Evolutionary conservation across 371 early-diverging fungal genomes (phyloP).

Genomic region (Apophysomyces elegans): DNA sequence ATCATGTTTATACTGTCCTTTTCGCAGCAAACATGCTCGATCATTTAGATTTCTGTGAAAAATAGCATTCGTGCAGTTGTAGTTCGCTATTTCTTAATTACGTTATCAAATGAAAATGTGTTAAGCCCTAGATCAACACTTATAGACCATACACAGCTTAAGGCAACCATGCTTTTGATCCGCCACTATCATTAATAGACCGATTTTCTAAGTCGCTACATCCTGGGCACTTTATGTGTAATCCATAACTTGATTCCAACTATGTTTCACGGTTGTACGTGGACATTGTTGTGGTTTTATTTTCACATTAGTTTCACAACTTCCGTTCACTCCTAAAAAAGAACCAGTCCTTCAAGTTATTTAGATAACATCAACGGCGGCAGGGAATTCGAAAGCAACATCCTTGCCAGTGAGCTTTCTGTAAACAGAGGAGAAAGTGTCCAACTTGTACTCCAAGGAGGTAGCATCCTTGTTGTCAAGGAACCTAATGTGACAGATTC

Average conservation of each 20-base stretch:
- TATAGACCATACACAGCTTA: too few relatives aligned
- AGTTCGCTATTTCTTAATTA: too few relatives aligned
- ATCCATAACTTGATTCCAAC: too few relatives aligned
- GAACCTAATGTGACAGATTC: slow-evolving; percentile 56
- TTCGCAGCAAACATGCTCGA: not conserved
- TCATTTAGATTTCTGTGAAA: too few relatives aligned
- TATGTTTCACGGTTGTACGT: not conserved
- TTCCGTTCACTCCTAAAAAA: slow-evolving; percentile 7
- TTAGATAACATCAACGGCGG: slow-evolving; percentile 41
- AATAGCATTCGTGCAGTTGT: too few relatives aligned
- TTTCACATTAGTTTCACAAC: not conserved
- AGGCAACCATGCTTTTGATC: too few relatives aligned
- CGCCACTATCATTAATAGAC: too few relatives aligned
- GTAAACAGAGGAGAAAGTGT: slow-evolving; percentile 96
- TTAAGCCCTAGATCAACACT: too few relatives aligned
- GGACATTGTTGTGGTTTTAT: not conserved
- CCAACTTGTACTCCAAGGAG: slow-evolving; percentile 97
- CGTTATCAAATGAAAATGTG: too few relatives aligned
- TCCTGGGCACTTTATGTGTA: too few relatives aligned
- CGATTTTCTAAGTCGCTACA: too few relatives aligned
- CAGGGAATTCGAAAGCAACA: slow-evolving; percentile 95
- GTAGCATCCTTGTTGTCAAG: slow-evolving; percentile 97
- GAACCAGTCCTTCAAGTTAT: not conserved
- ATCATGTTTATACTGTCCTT: not conserved
- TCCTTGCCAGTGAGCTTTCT: slow-evolving; percentile 97